A percentile compares a stretch with the other conserved stretches of the same genome.
These are phyloP conservation scores for Yarrowia yakushimensis DNA, from an alignment of 805 yeast species.

Conservation along the genomic window DNA sequence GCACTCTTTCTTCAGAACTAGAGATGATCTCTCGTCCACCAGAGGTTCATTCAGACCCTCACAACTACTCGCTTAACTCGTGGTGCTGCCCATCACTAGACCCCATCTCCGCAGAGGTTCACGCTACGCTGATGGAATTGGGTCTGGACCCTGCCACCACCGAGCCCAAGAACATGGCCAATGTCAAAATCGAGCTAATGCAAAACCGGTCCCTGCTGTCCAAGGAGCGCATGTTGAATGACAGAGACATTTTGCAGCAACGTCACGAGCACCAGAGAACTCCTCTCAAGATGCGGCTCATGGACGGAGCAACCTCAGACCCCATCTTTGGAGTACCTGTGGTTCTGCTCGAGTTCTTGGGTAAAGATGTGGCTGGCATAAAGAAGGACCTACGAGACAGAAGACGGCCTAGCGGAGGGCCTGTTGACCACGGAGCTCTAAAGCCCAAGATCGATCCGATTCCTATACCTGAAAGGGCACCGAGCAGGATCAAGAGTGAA, in stretches of 20 bases:
- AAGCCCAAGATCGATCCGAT: neutral
- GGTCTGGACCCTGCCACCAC: neutral
- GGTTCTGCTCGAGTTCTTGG: neutral
- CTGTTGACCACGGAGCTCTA: neutral
- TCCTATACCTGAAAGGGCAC: neutral
- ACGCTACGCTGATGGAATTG: neutral
- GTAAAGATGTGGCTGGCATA: neutral
- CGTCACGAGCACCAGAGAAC: conserved; percentile 8
- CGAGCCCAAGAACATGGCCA: neutral
- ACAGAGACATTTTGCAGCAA: neutral
- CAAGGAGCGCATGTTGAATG: neutral
- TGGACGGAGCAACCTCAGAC: neutral
- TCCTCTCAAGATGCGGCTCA: neutral
- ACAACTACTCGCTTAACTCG: neutral
- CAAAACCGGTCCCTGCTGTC: neutral
- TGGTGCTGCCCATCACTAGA: conserved; percentile 5
- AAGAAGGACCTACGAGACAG: conserved; percentile 3
- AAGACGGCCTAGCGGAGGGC: neutral
- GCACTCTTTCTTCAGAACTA: neutral
- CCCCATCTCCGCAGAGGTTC: neutral
- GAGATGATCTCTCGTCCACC: neutral
- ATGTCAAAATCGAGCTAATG: conserved; percentile 6
- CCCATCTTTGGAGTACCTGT: conserved; percentile 9
- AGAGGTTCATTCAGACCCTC: neutral
- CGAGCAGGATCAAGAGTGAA: neutral